These are phyloP conservation scores for Hippophae gyantsensis DNA, from an alignment of 306 rosid genomes.

Conservation along the genomic window DNA sequence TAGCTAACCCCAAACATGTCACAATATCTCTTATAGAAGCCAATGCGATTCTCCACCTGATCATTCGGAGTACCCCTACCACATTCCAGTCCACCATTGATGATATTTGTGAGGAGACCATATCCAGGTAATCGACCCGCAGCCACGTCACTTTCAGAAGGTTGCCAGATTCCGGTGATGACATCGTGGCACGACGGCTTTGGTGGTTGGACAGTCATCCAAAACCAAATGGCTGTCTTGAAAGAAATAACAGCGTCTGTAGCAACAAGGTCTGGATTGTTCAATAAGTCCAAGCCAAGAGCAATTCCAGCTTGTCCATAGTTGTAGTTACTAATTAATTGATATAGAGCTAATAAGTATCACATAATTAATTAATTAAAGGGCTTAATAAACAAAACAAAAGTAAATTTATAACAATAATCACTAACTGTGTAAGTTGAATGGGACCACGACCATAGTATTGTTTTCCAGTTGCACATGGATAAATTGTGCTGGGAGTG, in stretches of 20 bases:
- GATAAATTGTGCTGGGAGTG: constrained; percentile 13
- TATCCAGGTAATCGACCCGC: constrained; percentile 3
- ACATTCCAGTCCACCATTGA: not conserved
- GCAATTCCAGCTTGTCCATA: constrained; percentile 45
- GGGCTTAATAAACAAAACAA: not conserved
- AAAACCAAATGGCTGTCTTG: constrained; percentile 58
- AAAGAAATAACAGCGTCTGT: constrained; percentile 35
- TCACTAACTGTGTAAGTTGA: constrained; percentile 42
- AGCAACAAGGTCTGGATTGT: constrained; percentile 48
- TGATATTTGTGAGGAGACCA: constrained; percentile 1
- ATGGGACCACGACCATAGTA: constrained; percentile 72
- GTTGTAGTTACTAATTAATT: constrained; percentile 36
- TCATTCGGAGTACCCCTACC: too few relatives aligned
- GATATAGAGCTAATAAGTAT: not conserved
- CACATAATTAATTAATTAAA: not conserved
- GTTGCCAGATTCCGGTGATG: not conserved
- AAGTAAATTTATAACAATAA: not conserved
- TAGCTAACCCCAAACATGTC: too few relatives aligned
- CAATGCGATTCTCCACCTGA: too few relatives aligned
- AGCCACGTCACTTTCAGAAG: not conserved
- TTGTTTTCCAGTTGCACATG: constrained; percentile 42
- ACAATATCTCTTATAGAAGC: too few relatives aligned
- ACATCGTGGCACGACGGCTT: constrained; percentile 13
- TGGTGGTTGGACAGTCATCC: constrained; percentile 22
- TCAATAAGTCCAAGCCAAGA: constrained; percentile 33